Evolutionary conservation across 75 land plant species (phyloP), one percentile per base, ranked within the genome.

Genomic region (Picea sitchensis): DNA sequence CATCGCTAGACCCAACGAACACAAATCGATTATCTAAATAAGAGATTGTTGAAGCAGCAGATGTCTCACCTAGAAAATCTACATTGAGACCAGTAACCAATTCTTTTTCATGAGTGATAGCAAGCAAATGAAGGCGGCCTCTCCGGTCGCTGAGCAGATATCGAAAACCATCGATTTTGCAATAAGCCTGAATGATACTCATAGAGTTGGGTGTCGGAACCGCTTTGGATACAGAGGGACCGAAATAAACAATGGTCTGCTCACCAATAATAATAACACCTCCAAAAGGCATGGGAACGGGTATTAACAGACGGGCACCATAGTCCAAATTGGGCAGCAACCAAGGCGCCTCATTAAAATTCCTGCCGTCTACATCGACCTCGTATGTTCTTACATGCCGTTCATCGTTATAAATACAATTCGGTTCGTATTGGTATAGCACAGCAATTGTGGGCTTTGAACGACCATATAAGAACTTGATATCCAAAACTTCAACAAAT

Each of bases 301-400:
- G 99, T 57, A 96, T 94, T 32, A 96, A 79, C 84, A 94, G 47
- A 72, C 89, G 90, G 77, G 97, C 97, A 18, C 99, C 97, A 89
- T 94, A 92, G 78, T 96, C 99, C 75, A 96, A 90, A 84, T 96
- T 96, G 76, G 86, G 92, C 76, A 92, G 95, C 63, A 92, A 85
- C 97, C 95, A 96, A 36, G 97, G 97, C 12, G 95, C 95, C 85
- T 96, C 99, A 64, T 85, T 84, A 84, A 96, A 96, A 78, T 96
- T 97, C 80, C 94, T 96, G 54, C 94, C 97, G 79, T 96, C 94
- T 58, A 96, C 83, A 65, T 85, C 86, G 44, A 96, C 95, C 86
- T 96, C 99, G 83, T 94, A 94, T 60, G 99, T 96, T 80, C 94
- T 96, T n/a, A 94, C 91, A 83, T 94, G 99, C 5, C 97, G 92